Evolutionary conservation across 192 early-diverging fungal species (phyloP), one percentile per base, ranked within the genome.

Genomic region (Backusella circina): DNA sequence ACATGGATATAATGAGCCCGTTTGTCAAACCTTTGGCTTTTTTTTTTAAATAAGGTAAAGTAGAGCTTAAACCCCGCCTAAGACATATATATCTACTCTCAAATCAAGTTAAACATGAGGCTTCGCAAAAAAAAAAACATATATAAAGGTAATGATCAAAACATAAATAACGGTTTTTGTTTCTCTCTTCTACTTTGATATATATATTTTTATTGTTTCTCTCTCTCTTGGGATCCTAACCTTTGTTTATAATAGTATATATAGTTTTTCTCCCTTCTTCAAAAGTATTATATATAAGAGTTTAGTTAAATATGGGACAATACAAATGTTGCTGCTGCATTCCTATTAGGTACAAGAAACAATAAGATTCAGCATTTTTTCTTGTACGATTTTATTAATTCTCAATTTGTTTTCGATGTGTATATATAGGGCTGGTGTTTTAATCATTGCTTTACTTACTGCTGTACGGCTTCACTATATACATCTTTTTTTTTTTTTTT

Each of bases 301-400:
- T 41, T 41, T 41, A 41, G 8, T 10, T 38, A n/a, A 76, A 54
- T 23, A 76, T 76, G 75, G 68, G 50, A 33, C 30, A 38, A 30
- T 70, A 76, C 61, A 57, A 38, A 15, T 76, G 75, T 41, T 76
- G 75, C 38, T 76, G 75, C 36, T 76, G 75, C 26, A 71, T 76
- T 33, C 75, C 75, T 39, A 23, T 76, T 28, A 70, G 75, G 75
- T 76, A 47, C 44, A 6, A n/a, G 44, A 75, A 18, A 26, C 18
- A 44, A 28, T 28, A 39, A 51, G 3, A 41, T 38, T 31, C 64
- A 44, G 9, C 10, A 67, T 67, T 23, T 41, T 12, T 41, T 23
- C 23, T 38, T 41, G 5, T 70, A 44, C 16, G 13, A 16, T 30
- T 33, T 70, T 18, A 28, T 70, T 70, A 23, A 28, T 28, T 61